Evolutionary conservation across 306 rosid genomes (phyloP), one percentile per base, ranked within the genome.

Genomic region (Arachis stenosperma): DNA sequence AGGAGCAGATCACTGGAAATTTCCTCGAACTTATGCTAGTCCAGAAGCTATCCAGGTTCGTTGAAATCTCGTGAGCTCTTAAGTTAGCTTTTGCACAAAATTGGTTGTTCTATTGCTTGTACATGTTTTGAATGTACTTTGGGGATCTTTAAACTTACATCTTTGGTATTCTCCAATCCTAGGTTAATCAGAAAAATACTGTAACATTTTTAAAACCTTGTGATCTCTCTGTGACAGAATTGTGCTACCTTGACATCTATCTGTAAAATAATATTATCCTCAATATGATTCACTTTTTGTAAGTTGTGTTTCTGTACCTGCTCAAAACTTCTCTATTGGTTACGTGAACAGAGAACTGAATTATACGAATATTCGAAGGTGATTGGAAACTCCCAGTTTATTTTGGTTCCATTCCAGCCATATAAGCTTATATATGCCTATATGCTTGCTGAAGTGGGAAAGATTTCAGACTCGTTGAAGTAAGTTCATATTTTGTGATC

Each of bases 21-120:
- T 46, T 71, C 97, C 98, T 71, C 90, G 98, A 72, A 93, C 98
- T 54, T 93, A 82, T 73, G 94, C 92, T 74, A 88, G 87, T 79
- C 98, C 97, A 52, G 97, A 89, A 69, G 97, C 98, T 81, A 91
- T 93, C 75, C 98, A 93, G 98, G 98, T 93, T 62, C 61, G 71
- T 75, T 73, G 48, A 37, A 75, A 46, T 71, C 30, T n/a, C 6
- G 33, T 42, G 36, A 47, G 61, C 62, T 64, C 81, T 72, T 30
- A 22, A 47, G 70, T 52, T 70, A 44, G 22, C 40, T 57, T 56
- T 60, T 64, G 3, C 66, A 30, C 66, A 70, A 67, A 62, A 3
- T 78, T 56, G 69, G 42, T 51, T 62, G 5, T 52, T 79, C 46
- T 15, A 36, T 61, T 64, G 27, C 54, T 11, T 27, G 36, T 58